Conservation (phyloP, 1,139 yeast species). For the Candida sp. region DNA sequence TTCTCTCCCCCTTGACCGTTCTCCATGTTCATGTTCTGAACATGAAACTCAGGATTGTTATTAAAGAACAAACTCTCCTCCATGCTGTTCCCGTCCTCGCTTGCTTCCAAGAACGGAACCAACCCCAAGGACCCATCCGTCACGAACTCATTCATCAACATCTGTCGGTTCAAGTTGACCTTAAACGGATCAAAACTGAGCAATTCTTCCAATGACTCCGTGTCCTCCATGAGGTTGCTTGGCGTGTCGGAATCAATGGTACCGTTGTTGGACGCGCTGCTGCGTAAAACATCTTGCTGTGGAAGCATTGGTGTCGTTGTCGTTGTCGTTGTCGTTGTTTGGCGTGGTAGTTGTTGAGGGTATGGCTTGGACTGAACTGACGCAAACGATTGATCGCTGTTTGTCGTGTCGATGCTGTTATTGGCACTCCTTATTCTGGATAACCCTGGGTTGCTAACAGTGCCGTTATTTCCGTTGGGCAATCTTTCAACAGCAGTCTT, state of each 20-base stretch:
- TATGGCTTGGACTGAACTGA: background rate
- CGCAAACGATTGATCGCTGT: background rate
- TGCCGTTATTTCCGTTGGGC: slow-evolving; percentile 10
- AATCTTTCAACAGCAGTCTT: slow-evolving; percentile 28
- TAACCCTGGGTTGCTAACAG: slow-evolving; percentile 7
- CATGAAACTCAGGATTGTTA: background rate
- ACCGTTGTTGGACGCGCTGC: background rate
- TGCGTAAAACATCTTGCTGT: background rate
- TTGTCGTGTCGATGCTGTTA: slow-evolving; percentile 7
- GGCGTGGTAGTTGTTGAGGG: background rate
- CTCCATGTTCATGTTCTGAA: background rate
- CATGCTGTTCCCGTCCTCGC: background rate
- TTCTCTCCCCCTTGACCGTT: background rate
- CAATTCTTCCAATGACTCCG: slow-evolving; percentile 29
- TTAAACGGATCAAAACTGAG: slow-evolving; percentile 48
- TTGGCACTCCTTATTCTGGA: slow-evolving; percentile 8
- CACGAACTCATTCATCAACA: slow-evolving; percentile 57
- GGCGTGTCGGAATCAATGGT: background rate
- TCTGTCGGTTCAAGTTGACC: slow-evolving; percentile 36
- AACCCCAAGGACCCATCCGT: slow-evolving; percentile 73
- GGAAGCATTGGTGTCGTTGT: background rate
- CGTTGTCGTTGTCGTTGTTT: background rate
- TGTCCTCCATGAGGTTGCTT: slow-evolving; percentile 15
- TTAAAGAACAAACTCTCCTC: background rate
- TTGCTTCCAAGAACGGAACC: slow-evolving; percentile 54